Conservation (phyloP, 1,284 basidiomycete genomes). For the Gymnopus androsaceus region DNA sequence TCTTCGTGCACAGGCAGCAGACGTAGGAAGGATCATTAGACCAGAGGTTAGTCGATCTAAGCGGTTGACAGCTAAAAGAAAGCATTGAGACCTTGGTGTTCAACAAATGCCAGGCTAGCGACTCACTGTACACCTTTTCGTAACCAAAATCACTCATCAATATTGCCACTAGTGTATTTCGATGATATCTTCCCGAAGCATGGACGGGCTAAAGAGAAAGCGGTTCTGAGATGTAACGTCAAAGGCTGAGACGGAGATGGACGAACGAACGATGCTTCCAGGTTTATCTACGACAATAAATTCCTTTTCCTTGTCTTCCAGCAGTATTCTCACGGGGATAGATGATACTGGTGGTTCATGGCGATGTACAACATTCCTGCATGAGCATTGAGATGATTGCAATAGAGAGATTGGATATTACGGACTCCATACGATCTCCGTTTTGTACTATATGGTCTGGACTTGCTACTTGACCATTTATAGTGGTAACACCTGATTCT, state of each 20-base stretch:
- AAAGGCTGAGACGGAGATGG: conserved; percentile 20
- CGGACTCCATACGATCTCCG: conserved; percentile 89
- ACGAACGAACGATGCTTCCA: conserved; percentile 80
- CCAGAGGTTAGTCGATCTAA: conserved; percentile 95
- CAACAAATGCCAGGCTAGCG: neutral
- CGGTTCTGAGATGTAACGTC: conserved; percentile 12
- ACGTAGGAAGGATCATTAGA: conserved; percentile 91
- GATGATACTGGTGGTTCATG: conserved; percentile 96
- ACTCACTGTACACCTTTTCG: conserved; percentile 81
- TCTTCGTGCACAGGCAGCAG: conserved; percentile 67
- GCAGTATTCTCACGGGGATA: conserved; percentile 80
- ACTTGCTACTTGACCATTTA: conserved; percentile 84
- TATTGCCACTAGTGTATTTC: conserved; percentile 88
- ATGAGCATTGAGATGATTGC: conserved; percentile 8
- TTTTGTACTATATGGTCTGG: conserved; percentile 83
- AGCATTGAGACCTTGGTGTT: conserved; percentile 4
- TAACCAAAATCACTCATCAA: conserved; percentile 85
- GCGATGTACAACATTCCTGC: conserved; percentile 89
- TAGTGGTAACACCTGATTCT: conserved; percentile 91
- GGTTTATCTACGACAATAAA: conserved; percentile 96
- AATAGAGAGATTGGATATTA: conserved; percentile 19
- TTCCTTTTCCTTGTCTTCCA: conserved; percentile 75
- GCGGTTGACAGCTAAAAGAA: conserved; percentile 81
- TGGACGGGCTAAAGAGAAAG: conserved; percentile 78
- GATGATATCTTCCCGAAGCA: conserved; percentile 84